These are phyloP conservation scores for Talaromyces sp. DNA, from an alignment of 2,329 filamentous ascomycete genomes.

Conservation along the genomic window DNA sequence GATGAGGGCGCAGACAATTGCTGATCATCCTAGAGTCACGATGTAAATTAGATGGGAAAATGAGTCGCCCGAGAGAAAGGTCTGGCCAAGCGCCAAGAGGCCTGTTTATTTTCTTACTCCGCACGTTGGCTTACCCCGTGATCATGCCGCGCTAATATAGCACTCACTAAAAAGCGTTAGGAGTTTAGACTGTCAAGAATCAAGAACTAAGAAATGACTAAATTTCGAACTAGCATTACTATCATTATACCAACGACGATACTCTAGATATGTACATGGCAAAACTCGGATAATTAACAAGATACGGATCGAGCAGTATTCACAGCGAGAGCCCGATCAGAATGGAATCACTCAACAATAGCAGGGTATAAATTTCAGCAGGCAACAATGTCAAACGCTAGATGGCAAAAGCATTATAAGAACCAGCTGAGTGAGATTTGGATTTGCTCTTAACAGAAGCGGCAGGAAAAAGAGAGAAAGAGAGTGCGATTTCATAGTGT, in stretches of 20 bases:
- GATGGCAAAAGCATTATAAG: constrained; percentile 12
- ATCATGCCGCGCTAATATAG: neutral
- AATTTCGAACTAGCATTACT: constrained; percentile 13
- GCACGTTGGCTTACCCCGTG: constrained; percentile 9
- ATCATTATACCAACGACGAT: constrained; percentile 18
- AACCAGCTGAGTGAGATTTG: neutral
- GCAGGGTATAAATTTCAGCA: constrained; percentile 20
- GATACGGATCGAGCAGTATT: constrained; percentile 11
- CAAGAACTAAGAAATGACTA: neutral
- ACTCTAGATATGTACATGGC: constrained; percentile 17
- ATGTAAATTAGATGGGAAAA: neutral
- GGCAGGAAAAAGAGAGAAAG: neutral
- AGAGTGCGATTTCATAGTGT: constrained; percentile 27
- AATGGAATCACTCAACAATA: constrained; percentile 17
- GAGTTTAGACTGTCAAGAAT: neutral
- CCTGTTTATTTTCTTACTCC: constrained; percentile 5
- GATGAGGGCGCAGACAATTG: neutral
- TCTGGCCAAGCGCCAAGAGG: constrained; percentile 3
- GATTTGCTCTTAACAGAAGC: neutral
- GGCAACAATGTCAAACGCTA: constrained; percentile 4
- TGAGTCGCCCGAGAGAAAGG: neutral
- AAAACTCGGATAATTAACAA: constrained; percentile 4
- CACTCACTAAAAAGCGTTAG: neutral
- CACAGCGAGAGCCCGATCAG: constrained; percentile 14
- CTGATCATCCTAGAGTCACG: neutral